Evolutionary conservation across 2,329 filamentous ascomycete species (phyloP).

Genomic region (Hypoxylon sp.): DNA sequence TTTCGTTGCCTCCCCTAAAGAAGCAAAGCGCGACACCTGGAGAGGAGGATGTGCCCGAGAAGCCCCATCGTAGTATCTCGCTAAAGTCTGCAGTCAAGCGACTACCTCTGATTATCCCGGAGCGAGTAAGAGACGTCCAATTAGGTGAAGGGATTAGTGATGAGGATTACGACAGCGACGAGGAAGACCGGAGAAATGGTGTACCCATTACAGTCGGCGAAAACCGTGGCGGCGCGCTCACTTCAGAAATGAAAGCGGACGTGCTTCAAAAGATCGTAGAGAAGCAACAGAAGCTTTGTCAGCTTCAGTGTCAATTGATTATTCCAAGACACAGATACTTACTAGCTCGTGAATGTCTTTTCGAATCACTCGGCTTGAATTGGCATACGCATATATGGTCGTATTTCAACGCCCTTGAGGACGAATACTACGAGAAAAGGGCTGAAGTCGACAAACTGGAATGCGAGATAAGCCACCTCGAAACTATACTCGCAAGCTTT

Average conservation of each 20-base stretch:
- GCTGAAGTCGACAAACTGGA: conserved; percentile 9
- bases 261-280: not conserved
- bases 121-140: not conserved
- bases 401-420: conserved; percentile 14
- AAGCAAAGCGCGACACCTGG: not conserved
- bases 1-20: not conserved
- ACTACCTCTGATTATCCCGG: conserved; percentile 2
- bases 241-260: not conserved
- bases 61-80: not conserved
- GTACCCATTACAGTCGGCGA: conserved; percentile 15
- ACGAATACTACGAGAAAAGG: conserved; percentile 9
- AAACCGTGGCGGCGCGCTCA: conserved; percentile 13
- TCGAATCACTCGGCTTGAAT: not conserved
- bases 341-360: not conserved
- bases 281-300: not conserved
- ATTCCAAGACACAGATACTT: conserved; percentile 15
- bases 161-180: conserved; percentile 32
- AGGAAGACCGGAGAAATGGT: conserved; percentile 25
- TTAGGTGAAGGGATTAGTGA: not conserved
- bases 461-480: conserved; percentile 20
- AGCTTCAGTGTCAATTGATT: conserved; percentile 2
- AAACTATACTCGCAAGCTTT: conserved; percentile 17
- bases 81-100: conserved; percentile 10
- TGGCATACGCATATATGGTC: conserved; percentile 11
- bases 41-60: not conserved